Base-by-base conservation (phyloP, 2,329 filamentous ascomycete genomes). In the Trichoderma pleuroti region DNA sequence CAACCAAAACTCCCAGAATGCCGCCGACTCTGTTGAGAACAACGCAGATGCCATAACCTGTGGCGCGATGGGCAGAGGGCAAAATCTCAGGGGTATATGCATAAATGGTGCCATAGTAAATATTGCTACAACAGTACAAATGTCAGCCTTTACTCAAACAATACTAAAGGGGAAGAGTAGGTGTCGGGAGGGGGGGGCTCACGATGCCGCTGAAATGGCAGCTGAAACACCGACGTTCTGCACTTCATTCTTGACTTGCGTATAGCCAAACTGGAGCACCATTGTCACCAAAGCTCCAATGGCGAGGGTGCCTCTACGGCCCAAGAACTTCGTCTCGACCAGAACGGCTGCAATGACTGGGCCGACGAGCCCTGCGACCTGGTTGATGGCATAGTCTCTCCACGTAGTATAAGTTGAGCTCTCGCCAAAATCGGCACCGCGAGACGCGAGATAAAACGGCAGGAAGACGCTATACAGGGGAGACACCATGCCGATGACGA, bases 331-430 rank as follows among this genome's bases (percentile, higher is more conserved):
- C n/a, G 28, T 60, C 57, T 72, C 71, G 1, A 72, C 26, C 34
- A 71, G 24, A 5, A 71, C 12, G 5, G 68, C 71, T 1, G 68
- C 71, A 39, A 72, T 64, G 5, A 71, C 26, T 1, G 71, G 71
- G 8, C 71, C 68, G 18, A 68, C 14, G 14, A 72, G 71, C 1
- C 68, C 71, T 24, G 57, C 68, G 3, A 72, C 68, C 26, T 71
- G 71, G 49, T 71, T 72, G 46, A 72, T 68, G 42, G 68, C 71
- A 24, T 71, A 72, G n/a, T 72, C 63, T 52, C 71, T 71, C 71
- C 71, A 72, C n/a, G 68, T 72, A 12, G 68, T 12, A 61, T 71
- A 72, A n/a, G 70, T 72, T 4, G 71, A 68, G 56, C 36, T 34
- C 24, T 67, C 68, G 26, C 63, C 71, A 49, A 72, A 59, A 5